phyloP scores from a whole-genome alignment of 148 eudicot genomes.

The Oxyria digyna region DNA sequence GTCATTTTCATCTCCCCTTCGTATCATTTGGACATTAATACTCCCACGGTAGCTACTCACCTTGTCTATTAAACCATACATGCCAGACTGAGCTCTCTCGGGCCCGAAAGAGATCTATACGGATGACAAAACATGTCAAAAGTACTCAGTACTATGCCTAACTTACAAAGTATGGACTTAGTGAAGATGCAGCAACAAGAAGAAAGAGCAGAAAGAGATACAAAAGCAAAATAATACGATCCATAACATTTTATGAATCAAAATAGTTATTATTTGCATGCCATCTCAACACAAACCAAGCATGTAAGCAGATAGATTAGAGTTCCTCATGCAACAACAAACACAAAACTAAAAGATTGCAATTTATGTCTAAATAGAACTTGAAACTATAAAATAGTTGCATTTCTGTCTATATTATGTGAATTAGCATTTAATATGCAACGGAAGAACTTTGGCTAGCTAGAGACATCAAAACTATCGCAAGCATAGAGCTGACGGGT shows the following conservation, averaged over 20 bases:
- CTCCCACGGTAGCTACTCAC: conserved; percentile 27
- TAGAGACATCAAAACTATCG: background rate
- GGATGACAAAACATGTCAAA: conserved; percentile 10
- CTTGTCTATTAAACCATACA: conserved; percentile 33
- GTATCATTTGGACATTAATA: background rate
- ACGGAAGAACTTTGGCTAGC: background rate
- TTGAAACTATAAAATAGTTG: background rate
- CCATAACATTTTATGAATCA: background rate
- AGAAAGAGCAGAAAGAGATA: background rate
- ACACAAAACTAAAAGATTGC: background rate
- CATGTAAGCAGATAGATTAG: background rate
- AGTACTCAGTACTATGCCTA: background rate
- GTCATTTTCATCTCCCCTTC: background rate
- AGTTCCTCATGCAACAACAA: background rate
- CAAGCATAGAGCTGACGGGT: background rate
- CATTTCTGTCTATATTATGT: background rate
- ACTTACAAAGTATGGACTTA: background rate
- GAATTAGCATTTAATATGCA: background rate
- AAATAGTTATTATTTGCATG: background rate
- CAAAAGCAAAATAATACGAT: background rate
- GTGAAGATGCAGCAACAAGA: background rate
- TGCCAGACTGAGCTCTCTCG: conserved; percentile 29
- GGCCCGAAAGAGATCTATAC: conserved; percentile 46
- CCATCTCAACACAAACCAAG: background rate
- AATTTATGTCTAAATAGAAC: background rate